Base-by-base conservation (phyloP, 768 basidiomycete species). In the Leccinum incarnatum region DNA sequence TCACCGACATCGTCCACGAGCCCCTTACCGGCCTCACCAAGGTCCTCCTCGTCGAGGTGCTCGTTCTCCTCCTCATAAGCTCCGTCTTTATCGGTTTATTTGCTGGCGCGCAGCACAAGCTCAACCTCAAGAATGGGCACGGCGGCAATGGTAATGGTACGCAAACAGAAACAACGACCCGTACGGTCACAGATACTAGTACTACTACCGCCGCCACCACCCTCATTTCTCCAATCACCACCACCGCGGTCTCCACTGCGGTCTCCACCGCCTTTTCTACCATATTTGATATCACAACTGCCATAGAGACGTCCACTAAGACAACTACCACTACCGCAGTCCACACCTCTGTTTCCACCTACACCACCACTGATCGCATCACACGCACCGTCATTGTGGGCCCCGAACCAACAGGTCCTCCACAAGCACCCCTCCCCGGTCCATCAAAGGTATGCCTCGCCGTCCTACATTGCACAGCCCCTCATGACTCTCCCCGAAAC, bases 1-100 rank as follows among this genome's bases (percentile, higher is more conserved):
- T 89, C 47, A 78, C 83, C 27, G 73, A 81, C 11, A 77, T 85
- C 58, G 82, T 85, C 4, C 85, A 87, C 62, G 88, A 93, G 67
- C 89, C 89, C 1, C 81, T 98, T 36, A 93, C 93, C 1, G 80
- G 88, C 21, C 81, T 97, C 60, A 87, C 93, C 52, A 90, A 93
- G 77, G 77, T 93, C 53, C 85, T 98, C 1, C 84, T 93, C 11
- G 78, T 87, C 19, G 77, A 91, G 49, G 82, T 84, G 0, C 81
- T 98, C 60, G 72, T 90, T 27, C 80, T 99, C 50, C 79, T 98
- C 14, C 80, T 98, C 49, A 79, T 93, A 51, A 86, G 84, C 63
- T 89, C 91, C 7, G 80, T 92, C n/a, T 95, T 96, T 73, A 87
- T 95, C 60, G 96, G 96, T 10, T 78, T 99, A 5, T 98, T 95